Evolutionary conservation across 495 filamentous ascomycete species (phyloP).

Genomic region (Hypoxylon lienhwacheense): DNA sequence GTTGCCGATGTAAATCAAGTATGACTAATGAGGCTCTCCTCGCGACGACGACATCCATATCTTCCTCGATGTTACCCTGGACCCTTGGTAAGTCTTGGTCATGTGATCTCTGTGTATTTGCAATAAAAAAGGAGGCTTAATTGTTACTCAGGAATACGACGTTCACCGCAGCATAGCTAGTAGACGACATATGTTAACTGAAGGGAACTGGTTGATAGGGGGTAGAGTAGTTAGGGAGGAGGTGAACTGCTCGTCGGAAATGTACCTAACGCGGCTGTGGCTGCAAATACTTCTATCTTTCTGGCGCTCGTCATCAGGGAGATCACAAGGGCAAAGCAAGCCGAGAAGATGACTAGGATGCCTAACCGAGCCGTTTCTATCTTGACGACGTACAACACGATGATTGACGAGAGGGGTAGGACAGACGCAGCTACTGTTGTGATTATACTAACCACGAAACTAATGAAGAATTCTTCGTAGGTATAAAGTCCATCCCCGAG

Average conservation of each 20-base stretch:
- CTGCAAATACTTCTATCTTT: slow-evolving; percentile 38
- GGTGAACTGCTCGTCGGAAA: no score
- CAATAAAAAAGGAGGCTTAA: background rate
- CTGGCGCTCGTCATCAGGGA: slow-evolving; percentile 35
- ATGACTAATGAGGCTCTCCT: slow-evolving; percentile 3
- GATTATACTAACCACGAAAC: background rate
- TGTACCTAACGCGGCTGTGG: slow-evolving; percentile 36
- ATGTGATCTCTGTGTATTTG: background rate
- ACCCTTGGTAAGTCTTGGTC: background rate
- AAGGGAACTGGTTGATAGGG: background rate
- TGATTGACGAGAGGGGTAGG: slow-evolving; percentile 27
- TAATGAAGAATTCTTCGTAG: slow-evolving; percentile 2
- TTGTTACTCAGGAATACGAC: slow-evolving; percentile 27
- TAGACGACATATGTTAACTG: background rate
- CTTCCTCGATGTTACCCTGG: background rate
- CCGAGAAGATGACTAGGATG: slow-evolving; percentile 29
- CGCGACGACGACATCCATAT: slow-evolving; percentile 6
- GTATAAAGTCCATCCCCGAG: slow-evolving; percentile 8
- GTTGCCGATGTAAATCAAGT: background rate
- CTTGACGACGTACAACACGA: slow-evolving; percentile 25
- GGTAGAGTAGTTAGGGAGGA: no score
- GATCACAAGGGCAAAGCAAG: slow-evolving; percentile 31
- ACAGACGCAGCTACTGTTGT: slow-evolving; percentile 1
- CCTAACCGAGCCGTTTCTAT: slow-evolving; percentile 14
- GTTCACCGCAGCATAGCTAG: slow-evolving; percentile 28